Conservation (phyloP, 2,329 filamentous ascomycete species). For the Penicillium sp. region DNA sequence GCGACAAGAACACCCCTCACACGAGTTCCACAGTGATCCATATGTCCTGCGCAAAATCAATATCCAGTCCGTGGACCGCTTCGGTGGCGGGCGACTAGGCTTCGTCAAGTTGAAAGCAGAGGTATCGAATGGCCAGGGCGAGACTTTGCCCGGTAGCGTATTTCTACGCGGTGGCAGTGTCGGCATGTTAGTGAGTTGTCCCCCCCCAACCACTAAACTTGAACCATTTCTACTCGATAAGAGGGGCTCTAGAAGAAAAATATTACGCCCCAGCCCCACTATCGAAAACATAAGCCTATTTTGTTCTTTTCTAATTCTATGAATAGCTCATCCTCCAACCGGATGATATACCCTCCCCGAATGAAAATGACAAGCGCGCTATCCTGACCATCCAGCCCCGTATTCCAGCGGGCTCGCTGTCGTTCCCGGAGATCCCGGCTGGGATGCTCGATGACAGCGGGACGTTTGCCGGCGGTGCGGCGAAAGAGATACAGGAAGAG, state of each 20-base stretch:
- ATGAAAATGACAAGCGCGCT: conserved; percentile 41
- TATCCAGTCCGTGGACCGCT: conserved; percentile 49
- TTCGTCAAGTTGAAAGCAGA: conserved; percentile 50
- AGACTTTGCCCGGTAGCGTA: conserved; percentile 48
- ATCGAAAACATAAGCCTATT: neutral
- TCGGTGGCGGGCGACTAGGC: conserved; percentile 43
- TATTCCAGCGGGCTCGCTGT: conserved; percentile 47
- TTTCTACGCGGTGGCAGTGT: conserved; percentile 53
- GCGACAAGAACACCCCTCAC: conserved; percentile 38
- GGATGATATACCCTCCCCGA: conserved; percentile 37
- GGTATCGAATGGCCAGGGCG: conserved; percentile 45
- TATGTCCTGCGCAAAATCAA: conserved; percentile 47
- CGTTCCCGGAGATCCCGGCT: conserved; percentile 51
- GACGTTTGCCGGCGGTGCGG: conserved; percentile 48
- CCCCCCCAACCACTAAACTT: too few relatives aligned
- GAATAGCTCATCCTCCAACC: conserved; percentile 49
- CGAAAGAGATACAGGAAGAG: conserved; percentile 51
- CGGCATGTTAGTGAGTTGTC: conserved; percentile 45
- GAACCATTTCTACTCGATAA: neutral
- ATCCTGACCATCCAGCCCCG: conserved; percentile 51
- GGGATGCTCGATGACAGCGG: conserved; percentile 53
- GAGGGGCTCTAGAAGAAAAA: neutral
- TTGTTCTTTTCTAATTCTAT: neutral
- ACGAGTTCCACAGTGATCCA: conserved; percentile 46
- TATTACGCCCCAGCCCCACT: neutral